Conservation (phyloP, 805 yeast species). For the Cyberlindnera subsufficiens region DNA sequence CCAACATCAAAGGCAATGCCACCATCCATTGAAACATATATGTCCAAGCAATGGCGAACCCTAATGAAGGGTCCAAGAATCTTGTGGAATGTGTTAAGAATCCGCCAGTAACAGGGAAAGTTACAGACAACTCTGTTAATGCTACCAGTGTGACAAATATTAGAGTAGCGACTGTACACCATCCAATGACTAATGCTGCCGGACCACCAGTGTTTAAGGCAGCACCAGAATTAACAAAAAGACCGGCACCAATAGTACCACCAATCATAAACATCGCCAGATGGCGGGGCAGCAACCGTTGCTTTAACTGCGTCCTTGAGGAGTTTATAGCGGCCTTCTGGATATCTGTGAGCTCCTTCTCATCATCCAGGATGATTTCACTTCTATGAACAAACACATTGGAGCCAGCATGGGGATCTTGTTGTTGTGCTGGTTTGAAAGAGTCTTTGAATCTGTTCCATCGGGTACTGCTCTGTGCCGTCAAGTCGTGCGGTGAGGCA, state of each 20-base stretch:
- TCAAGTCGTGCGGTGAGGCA: no score
- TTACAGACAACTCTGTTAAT: conserved; percentile 46
- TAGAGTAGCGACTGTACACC: conserved; percentile 48
- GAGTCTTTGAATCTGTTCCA: conserved; percentile 14
- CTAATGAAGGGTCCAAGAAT: conserved; percentile 49
- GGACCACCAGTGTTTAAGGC: conserved; percentile 72
- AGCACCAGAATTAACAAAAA: conserved; percentile 70
- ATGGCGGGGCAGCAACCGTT: conserved; percentile 43
- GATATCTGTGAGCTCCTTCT: conserved; percentile 6
- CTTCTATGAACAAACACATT: conserved; percentile 9
- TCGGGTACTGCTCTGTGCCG: conserved; percentile 1
- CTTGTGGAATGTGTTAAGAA: conserved; percentile 44
- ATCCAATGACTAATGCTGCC: conserved; percentile 40
- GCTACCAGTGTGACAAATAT: conserved; percentile 54
- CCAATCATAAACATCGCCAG: conserved; percentile 75
- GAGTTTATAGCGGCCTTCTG: conserved; percentile 23
- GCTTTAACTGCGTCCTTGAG: conserved; percentile 27
- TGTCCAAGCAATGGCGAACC: conserved; percentile 47
- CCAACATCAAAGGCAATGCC: conserved; percentile 49
- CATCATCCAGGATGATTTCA: conserved; percentile 4
- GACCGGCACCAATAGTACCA: conserved; percentile 79
- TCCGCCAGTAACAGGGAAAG: conserved; percentile 49
- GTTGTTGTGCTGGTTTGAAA: conserved; percentile 12
- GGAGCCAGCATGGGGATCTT: conserved; percentile 5
- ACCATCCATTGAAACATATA: conserved; percentile 51